A percentile compares a stretch with the other conserved stretches of the same genome.
Evolutionary conservation across 1,284 basidiomycete species (phyloP).

Genomic region (Peniophora sp.): DNA sequence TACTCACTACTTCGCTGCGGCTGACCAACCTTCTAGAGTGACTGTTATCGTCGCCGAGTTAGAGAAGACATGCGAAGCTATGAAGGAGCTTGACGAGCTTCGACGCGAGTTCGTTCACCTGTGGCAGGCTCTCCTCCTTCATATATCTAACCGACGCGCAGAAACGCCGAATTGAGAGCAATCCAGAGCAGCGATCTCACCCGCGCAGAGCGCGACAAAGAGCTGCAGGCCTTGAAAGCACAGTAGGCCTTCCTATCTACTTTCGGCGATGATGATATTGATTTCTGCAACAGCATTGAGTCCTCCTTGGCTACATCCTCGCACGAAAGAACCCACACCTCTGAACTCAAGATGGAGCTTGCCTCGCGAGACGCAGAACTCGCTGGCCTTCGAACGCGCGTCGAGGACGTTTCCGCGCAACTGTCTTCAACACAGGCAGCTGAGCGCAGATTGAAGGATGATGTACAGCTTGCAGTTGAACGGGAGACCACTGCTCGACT

Average conservation of each 20-base stretch:
- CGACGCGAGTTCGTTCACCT: background rate
- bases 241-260: constrained; percentile 10
- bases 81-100: background rate
- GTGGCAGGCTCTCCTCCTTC: too few relatives aligned
- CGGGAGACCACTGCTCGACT: too few relatives aligned
- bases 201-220: background rate
- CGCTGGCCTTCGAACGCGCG: too few relatives aligned
- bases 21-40: background rate
- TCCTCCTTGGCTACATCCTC: constrained; percentile 2
- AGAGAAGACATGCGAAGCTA: background rate
- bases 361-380: background rate
- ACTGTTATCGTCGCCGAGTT: background rate
- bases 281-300: constrained; percentile 3
- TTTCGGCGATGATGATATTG: background rate
- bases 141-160: background rate
- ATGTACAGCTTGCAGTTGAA: too few relatives aligned
- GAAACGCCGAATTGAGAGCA: constrained; percentile 9
- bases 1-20: background rate
- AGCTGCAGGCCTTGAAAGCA: constrained; percentile 7
- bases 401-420: too few relatives aligned
- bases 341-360: constrained; percentile 4
- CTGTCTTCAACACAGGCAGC: too few relatives aligned
- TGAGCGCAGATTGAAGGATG: too few relatives aligned
- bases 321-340: constrained; percentile 1
- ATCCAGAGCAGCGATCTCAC: constrained; percentile 6